Base-by-base conservation (phyloP, 2,329 filamentous ascomycete genomes). In the Kalmusia sp. region DNA sequence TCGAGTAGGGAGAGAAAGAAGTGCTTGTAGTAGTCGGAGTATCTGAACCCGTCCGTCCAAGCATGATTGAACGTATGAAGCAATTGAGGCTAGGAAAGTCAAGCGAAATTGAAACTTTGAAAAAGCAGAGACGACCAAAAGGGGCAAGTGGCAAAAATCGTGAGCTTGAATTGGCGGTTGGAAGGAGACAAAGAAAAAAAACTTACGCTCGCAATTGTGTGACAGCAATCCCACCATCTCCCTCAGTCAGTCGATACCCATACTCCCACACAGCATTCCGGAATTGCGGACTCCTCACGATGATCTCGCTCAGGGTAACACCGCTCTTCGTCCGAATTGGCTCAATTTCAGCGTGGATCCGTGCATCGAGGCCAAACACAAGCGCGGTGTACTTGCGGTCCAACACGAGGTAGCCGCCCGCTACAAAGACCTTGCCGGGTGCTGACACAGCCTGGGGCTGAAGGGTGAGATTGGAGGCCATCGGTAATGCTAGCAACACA, bases 261-360 rank as follows among this genome's bases (percentile, higher is more conserved):
- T 97, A 98, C 56, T 89, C 85, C 95, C 95, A 99, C 62, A 88
- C 82, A 3, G 93, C 93, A 63, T 90, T 87, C 37, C 86, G 78
- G 73, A 99, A 99, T 77, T 99, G 95, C 44, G 95, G 95, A 67
- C 92, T 96, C 62, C 87, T 86, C 47, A 99, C 93, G 48, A 93
- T 84, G 67, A 98, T 90, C 73, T 91, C 90, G 52, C 81, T 80
- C 56, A 84, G 77, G 3, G 72, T 73, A 31, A 92, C 86, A 19
- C 87, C 88, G 33, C 83, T 79, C 57, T 82, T 85, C 14, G 85
- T 82, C 50, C 74, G 78, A 55, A 84, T 73, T 49, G 82, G 80
- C 64, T 84, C 79, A 37, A 87, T 80, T 56, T 82, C 72, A 37
- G 85, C 82, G 68, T 88, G 85, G 28, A 88, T 87, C 51, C 86